Evolutionary conservation across 345 rosid genomes (phyloP).

Genomic region (Citropsis articulata): DNA sequence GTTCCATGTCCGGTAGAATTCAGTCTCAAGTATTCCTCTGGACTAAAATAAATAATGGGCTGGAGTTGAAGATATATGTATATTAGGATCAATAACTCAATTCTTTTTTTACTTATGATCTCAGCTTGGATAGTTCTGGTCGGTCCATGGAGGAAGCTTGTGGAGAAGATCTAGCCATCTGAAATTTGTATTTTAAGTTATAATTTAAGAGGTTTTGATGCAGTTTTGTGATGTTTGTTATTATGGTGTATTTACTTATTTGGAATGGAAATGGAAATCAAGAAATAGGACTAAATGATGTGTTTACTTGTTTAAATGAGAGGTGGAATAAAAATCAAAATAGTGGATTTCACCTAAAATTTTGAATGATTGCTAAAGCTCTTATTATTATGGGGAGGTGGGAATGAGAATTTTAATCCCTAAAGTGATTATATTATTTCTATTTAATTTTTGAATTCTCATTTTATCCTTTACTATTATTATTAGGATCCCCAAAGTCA

Average conservation of each 20-base stretch:
- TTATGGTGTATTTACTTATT: neutral
- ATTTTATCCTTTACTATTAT: too few relatives aligned
- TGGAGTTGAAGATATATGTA: slow-evolving; percentile 29
- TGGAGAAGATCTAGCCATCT: slow-evolving; percentile 10
- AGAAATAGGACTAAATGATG: too few relatives aligned
- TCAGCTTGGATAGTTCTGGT: slow-evolving; percentile 16
- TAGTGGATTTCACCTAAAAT: too few relatives aligned
- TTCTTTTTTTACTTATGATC: slow-evolving; percentile 36
- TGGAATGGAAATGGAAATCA: too few relatives aligned
- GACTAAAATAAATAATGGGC: slow-evolving; percentile 30
- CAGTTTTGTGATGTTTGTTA: neutral
- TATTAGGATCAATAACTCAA: slow-evolving; percentile 28
- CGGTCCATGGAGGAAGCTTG: slow-evolving; percentile 11
- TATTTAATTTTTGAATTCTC: too few relatives aligned
- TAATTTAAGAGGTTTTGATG: slow-evolving; percentile 1
- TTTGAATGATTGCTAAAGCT: too few relatives aligned
- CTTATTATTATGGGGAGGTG: accelerated
- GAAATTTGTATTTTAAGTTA: slow-evolving; percentile 10
- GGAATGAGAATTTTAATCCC: too few relatives aligned
- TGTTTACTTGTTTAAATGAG: too few relatives aligned
- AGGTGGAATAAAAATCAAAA: too few relatives aligned
- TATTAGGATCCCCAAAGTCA: too few relatives aligned
- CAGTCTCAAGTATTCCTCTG: slow-evolving; percentile 17
- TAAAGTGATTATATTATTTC: too few relatives aligned
- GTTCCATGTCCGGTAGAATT: slow-evolving; percentile 6